Evolutionary conservation across 768 basidiomycete genomes (phyloP).

Genomic region (Boletus eberwhitei): DNA sequence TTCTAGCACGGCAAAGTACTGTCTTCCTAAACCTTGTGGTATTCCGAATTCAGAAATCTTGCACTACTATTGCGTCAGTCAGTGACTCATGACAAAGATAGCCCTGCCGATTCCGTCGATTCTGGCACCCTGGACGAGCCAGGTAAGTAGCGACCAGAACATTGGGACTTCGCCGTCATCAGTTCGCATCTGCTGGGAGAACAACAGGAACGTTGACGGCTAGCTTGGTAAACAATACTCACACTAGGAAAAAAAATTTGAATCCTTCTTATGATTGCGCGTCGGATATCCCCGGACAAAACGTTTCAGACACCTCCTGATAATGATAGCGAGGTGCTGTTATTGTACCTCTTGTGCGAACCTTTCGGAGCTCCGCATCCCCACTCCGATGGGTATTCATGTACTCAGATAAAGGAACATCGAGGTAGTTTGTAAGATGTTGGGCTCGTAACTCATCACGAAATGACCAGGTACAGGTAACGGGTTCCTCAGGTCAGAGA

Average conservation of each 20-base stretch:
- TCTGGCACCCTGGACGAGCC: not conserved
- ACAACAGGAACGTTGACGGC: not conserved
- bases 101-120: not conserved
- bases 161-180: not conserved
- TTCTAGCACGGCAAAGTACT: not conserved
- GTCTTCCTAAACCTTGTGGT: not conserved
- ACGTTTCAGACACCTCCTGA: slow-evolving; percentile 8
- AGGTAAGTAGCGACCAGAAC: not conserved
- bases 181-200: slow-evolving; percentile 7
- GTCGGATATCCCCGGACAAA: not conserved
- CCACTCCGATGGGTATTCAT: not conserved
- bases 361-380: not conserved
- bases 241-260: not conserved
- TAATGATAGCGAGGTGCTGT: not conserved
- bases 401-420: too few species aligned
- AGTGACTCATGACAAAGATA: not conserved
- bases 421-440: not conserved
- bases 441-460: not conserved
- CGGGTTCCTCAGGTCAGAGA: not conserved
- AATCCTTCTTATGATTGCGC: not conserved
- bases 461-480: not conserved
- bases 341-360: too few species aligned
- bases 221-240: not conserved
- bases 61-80: not conserved
- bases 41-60: not conserved